Base-by-base conservation (phyloP, 176 grass and related monocot genomes). In the Carex pumila region DNA sequence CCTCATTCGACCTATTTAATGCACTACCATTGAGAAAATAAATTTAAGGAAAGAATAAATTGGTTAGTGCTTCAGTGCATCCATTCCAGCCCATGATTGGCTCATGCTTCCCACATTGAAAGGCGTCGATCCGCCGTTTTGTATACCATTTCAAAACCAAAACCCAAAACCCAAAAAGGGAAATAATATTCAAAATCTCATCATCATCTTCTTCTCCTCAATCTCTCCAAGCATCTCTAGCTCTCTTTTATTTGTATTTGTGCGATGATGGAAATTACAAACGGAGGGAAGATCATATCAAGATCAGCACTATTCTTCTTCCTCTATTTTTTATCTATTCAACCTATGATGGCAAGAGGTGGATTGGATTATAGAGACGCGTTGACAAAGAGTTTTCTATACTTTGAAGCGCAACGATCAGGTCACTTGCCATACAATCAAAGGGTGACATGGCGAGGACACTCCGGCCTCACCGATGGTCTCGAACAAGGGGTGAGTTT, bases 321-420 rank as follows among this genome's bases (percentile, higher is more conserved):
- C 14, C 11, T 71, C 21, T 79, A 41, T 60, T 63, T 65, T 50
- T 61, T 86, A 12, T 67, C 25, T 65, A n/a, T 53, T 36, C 36
- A 55, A 37, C 61, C 62, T 41, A 25, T 68, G 9, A 43, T 59
- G 43, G 71, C 52, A 17, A 47, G 11, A 21, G 49, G 71, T 18
- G 81, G 79, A 34, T 84, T 58, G 55, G 93, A 99, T 90, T 99
- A 99, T 75, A 86, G 79, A 12, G 96, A 99, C 0, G 96, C 96
- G 12, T 75, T 99, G 59, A 75, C 58, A 0, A 99, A 94, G 91
- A 99, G 93, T 84, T 81, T 99, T 36, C 89, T 99, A 47, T 99
- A 95, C 96, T 93, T 99, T 65, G 96, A 99, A 89, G 87, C 89
- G 77, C 96, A 99, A 90, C 91, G 96, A 3, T 99, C 96, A 11